Base-by-base conservation (phyloP, 75 land plant genomes). In the Cupressus sempervirens region DNA sequence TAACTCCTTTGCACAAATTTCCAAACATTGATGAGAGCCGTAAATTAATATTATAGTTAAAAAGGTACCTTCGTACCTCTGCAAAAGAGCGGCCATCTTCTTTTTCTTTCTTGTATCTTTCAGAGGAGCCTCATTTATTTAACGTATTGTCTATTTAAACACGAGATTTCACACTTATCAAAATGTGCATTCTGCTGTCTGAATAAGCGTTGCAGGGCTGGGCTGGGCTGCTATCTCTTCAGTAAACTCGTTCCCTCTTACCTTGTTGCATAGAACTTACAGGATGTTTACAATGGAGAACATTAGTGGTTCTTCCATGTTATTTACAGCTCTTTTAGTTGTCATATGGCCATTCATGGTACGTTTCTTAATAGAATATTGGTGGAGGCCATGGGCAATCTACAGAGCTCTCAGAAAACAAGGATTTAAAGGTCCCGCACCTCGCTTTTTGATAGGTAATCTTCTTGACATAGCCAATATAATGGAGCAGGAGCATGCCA, bases 371-470 rank as follows among this genome's bases (percentile, higher is more conserved):
- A 12, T 76, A 20, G 40, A 76, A 40, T 14, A 40, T 23, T 36
- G 34, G 26, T 76, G 80, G 80, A 76, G 26, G 43, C 80, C 80
- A 36, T 41, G n/a, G 80, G 0, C n/a, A 38, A 38, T 76, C 20
- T 41, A 40, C 18, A 40, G 43, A 76, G 46, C 46, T 38, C 80
- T 76, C 26, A 76, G 2, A 76, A 76, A 76, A 76, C 80, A 8
- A 7, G 80, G 80, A 76, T 76, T 76, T 26, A 6, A 40, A 36
- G 80, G 80, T 38, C 80, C 80, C 7, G 43, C 80, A 7, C 80
- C 80, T 38, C 46, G 80, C 7, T 76, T 76, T 76, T 18, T 76
- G 80, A 5, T 40, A 7, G 80, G 80, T 16, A 76, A 76, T 76
- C 80, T 36, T 38, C 23, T 76, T 14, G 80, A 76, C 23, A 76